phyloP scores from a whole-genome alignment of 2,329 filamentous ascomycete genomes.

The Ophiognomonia clavigignenti-juglandacearum region DNA sequence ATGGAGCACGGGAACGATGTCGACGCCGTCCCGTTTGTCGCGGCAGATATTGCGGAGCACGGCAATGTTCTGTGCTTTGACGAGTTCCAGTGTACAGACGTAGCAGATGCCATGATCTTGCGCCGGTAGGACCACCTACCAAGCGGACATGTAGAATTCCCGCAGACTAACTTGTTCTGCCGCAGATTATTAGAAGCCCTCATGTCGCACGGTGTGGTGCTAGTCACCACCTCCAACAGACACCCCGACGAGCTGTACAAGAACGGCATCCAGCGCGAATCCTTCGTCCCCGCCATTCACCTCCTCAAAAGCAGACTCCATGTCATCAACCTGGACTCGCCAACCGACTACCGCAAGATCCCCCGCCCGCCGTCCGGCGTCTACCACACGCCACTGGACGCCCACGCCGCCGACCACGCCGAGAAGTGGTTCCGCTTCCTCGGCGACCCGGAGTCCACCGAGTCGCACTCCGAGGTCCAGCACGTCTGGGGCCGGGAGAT shows the following conservation, averaged over 20 bases:
- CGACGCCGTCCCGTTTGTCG: conserved; percentile 86
- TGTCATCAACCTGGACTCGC: conserved; percentile 91
- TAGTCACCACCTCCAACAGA: conserved; percentile 95
- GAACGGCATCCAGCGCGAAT: conserved; percentile 93
- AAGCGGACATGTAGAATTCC: no score
- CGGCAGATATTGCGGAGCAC: conserved; percentile 85
- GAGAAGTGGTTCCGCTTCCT: conserved; percentile 96
- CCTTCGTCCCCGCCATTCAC: conserved; percentile 91
- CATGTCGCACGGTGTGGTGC: conserved; percentile 94
- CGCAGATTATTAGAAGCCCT: conserved; percentile 75
- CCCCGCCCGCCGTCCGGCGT: conserved; percentile 88
- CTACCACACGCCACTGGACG: conserved; percentile 84
- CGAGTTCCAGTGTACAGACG: conserved; percentile 98
- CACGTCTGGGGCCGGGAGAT: conserved; percentile 92
- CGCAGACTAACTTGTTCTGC: no score
- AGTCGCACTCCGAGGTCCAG: conserved; percentile 72
- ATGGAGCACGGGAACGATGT: conserved; percentile 83
- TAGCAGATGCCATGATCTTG: conserved; percentile 97
- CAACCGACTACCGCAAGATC: conserved; percentile 96
- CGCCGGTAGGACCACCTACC: conserved; percentile 60
- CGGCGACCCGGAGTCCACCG: conserved; percentile 72
- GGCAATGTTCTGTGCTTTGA: conserved; percentile 92
- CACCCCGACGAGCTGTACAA: conserved; percentile 96
- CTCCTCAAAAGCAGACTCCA: conserved; percentile 79
- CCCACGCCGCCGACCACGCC: conserved; percentile 71